Percentiles rank a stretch among this genome's conserved stretches.
Evolutionary conservation across 139 green algal species (phyloP).

Genomic region (Nannochloris sp.): DNA sequence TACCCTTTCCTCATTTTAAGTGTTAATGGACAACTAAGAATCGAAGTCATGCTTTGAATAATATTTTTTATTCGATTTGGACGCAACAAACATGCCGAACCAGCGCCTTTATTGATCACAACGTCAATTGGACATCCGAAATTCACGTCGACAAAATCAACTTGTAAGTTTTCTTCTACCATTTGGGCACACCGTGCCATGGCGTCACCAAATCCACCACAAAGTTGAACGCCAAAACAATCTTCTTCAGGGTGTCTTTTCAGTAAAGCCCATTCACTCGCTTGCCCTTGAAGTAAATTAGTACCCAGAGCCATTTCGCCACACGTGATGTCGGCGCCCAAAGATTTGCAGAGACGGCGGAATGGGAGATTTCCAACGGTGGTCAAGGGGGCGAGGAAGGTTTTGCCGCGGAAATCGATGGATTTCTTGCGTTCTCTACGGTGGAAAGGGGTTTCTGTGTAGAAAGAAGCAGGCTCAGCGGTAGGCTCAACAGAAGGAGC

Average conservation of each 20-base stretch:
- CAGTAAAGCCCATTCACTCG: slow-evolving; percentile 93
- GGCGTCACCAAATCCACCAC: slow-evolving; percentile 76
- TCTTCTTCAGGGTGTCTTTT: slow-evolving; percentile 86
- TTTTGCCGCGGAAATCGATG: slow-evolving; percentile 80
- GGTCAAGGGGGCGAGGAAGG: slow-evolving; percentile 91
- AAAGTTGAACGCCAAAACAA: slow-evolving; percentile 93
- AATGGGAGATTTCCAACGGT: slow-evolving; percentile 97
- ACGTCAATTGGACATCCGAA: slow-evolving; percentile 89
- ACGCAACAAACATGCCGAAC: slow-evolving; percentile 69
- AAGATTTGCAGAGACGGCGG: slow-evolving; percentile 74
- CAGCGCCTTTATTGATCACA: slow-evolving; percentile 49
- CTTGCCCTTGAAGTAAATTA: slow-evolving; percentile 86
- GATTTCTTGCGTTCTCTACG: slow-evolving; percentile 35
- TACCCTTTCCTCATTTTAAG: slow-evolving; percentile 39
- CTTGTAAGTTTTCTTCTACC: slow-evolving; percentile 56
- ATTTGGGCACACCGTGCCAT: slow-evolving; percentile 67
- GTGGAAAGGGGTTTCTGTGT: slow-evolving; percentile 33
- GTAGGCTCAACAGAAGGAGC: neutral
- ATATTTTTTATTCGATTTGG: slow-evolving; percentile 68
- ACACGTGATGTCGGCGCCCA: slow-evolving; percentile 89
- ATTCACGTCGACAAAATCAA: slow-evolving; percentile 96
- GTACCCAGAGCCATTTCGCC: slow-evolving; percentile 95
- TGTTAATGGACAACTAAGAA: slow-evolving; percentile 67
- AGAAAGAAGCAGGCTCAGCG: neutral
- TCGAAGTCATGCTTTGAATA: slow-evolving; percentile 31